A percentile compares a stretch with the other conserved stretches of the same genome.
These are phyloP conservation scores for Euphrasia confusa DNA, from an alignment of 257 asterid species.

Conservation along the genomic window DNA sequence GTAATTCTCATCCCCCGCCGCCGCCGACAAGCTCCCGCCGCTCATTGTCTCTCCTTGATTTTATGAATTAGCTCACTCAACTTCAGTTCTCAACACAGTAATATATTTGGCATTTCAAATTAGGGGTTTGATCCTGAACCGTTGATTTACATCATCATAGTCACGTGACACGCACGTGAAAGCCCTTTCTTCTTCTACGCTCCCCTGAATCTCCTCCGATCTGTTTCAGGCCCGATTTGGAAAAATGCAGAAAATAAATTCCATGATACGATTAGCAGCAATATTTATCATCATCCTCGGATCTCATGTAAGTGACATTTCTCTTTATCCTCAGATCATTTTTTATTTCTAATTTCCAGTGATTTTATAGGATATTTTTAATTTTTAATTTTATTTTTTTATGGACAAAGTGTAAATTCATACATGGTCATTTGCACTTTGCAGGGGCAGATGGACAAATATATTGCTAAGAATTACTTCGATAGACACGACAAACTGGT, in stretches of 20 bases:
- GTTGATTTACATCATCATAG: slow-evolving; percentile 5
- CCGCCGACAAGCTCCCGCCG: slow-evolving; percentile 1
- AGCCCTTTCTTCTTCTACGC: not conserved
- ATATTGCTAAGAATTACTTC: slow-evolving; percentile 47
- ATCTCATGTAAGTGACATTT: slow-evolving; percentile 29
- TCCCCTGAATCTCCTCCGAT: not conserved
- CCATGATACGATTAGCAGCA: slow-evolving; percentile 11
- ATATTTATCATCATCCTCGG: slow-evolving; percentile 25
- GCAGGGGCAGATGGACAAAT: slow-evolving; percentile 40
- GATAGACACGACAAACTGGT: slow-evolving; percentile 34
- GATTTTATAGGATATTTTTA: slow-evolving; percentile 14
- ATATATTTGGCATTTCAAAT: not conserved
- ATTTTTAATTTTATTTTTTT: not conserved
- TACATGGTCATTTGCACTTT: slow-evolving; percentile 7
- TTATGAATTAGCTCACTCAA: not conserved
- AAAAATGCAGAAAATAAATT: slow-evolving; percentile 20
- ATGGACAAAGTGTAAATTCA: slow-evolving; percentile 4
- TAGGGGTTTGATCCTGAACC: slow-evolving; percentile 1
- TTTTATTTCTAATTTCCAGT: not conserved
- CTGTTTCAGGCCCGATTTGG: slow-evolving; percentile 20
- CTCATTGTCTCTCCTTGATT: not conserved
- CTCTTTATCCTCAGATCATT: not conserved
- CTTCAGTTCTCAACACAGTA: not conserved
- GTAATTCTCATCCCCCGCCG: not conserved
- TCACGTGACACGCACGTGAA: not conserved